phyloP scores from a whole-genome alignment of 352 stramenopile genomes.

The Phytophthora tubulina region DNA sequence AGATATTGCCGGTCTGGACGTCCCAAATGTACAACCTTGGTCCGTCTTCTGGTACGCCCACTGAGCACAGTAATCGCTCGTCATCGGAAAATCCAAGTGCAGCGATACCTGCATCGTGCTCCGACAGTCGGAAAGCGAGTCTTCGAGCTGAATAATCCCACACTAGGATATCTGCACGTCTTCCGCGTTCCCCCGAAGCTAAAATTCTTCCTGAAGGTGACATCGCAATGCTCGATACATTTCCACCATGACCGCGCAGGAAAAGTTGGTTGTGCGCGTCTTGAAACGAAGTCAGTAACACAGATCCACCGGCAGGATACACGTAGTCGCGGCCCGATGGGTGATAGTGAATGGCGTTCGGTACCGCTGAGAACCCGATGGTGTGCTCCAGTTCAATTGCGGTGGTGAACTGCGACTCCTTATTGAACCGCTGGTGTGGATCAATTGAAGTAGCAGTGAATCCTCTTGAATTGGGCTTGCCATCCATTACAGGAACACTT shows the following conservation, averaged over 20 bases:
- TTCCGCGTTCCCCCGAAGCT: slow-evolving; percentile 86
- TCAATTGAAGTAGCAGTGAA: slow-evolving; percentile 8
- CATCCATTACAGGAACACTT: slow-evolving; percentile 18
- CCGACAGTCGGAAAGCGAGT: slow-evolving; percentile 86
- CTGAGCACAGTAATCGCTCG: slow-evolving; percentile 85
- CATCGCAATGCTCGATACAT: slow-evolving; percentile 86
- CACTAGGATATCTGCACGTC: slow-evolving; percentile 88
- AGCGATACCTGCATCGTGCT: slow-evolving; percentile 93
- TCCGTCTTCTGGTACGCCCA: slow-evolving; percentile 82
- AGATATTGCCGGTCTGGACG: slow-evolving; percentile 88
- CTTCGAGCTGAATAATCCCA: slow-evolving; percentile 85
- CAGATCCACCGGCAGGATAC: slow-evolving; percentile 87
- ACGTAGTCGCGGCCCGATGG: slow-evolving; percentile 85
- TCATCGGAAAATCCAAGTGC: slow-evolving; percentile 93
- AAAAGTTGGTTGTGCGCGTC: slow-evolving; percentile 89
- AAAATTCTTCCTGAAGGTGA: slow-evolving; percentile 80
- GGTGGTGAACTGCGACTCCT: slow-evolving; percentile 16
- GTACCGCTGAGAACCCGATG: slow-evolving; percentile 90
- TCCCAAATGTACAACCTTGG: slow-evolving; percentile 93
- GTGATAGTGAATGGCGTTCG: slow-evolving; percentile 89
- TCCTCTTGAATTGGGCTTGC: slow-evolving; percentile 21
- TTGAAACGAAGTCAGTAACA: slow-evolving; percentile 82
- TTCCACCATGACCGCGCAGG: slow-evolving; percentile 83
- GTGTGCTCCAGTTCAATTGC: slow-evolving; percentile 93
- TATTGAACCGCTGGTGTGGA: slow-evolving; percentile 8